Evolutionary conservation across 306 rosid genomes (phyloP).

Genomic region (Ammopiptanthus mongolicus): DNA sequence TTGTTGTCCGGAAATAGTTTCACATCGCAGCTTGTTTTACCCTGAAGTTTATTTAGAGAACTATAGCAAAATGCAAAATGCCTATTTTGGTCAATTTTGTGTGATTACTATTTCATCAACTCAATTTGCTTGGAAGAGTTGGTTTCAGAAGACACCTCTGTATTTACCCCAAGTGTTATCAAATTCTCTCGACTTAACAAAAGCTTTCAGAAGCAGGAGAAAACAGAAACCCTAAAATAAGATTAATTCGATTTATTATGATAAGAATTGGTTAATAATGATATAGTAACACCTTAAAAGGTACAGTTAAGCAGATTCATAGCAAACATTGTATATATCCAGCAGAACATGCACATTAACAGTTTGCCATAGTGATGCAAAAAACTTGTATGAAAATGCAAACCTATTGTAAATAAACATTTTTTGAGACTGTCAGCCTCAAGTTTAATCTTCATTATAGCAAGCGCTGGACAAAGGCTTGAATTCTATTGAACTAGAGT

Average conservation of each 20-base stretch:
- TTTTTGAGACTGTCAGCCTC: neutral
- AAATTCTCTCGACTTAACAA: conserved; percentile 42
- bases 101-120: conserved; percentile 27
- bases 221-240: conserved; percentile 1
- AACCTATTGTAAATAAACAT: neutral
- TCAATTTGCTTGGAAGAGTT: conserved; percentile 10
- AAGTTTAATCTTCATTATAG: no score
- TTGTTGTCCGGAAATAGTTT: no score
- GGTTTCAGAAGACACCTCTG: neutral
- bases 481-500: neutral
- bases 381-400: neutral
- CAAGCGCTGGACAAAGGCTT: neutral
- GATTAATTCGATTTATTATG: neutral
- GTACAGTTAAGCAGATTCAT: neutral
- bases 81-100: conserved; percentile 27
- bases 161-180: conserved; percentile 38
- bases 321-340: neutral
- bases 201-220: conserved; percentile 41
- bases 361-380: neutral
- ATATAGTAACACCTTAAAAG: neutral
- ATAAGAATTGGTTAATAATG: neutral
- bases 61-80: neutral
- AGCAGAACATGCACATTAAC: neutral
- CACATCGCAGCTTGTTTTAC: no score
- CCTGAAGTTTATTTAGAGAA: conserved; percentile 41